Base-by-base conservation (phyloP, 2,329 filamentous ascomycete species). In the Thermothelomyces thermophilus region DNA sequence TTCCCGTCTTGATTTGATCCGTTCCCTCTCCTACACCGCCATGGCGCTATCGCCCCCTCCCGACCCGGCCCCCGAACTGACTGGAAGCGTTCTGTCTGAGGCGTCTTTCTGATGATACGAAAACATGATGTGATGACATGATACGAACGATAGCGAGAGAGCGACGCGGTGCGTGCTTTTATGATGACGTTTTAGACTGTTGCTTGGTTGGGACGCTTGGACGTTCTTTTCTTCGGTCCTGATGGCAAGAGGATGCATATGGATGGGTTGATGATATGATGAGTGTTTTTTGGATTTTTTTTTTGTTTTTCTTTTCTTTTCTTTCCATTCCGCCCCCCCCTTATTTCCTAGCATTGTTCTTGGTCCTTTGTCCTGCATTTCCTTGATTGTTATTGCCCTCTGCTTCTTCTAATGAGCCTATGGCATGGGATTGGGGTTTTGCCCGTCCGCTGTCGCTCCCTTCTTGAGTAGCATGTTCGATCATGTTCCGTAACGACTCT, bases 401-500 rank as follows among this genome's bases (percentile, higher is more conserved):
- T 37, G 39, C 31, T 35, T 37, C 22, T 13, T 44, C 20, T 40
- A 36, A 45, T 48, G 45, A 47, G 34, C 43, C 41, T 28, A 44
- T 48, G 50, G 40, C 41, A 34, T 48, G 49, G 22, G 19, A 26
- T 39, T 30, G 26, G 20, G 16, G 22, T 36, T 36, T 34, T 43
- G 17, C 24, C 11, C 4, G 41, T 24, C 19, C 30, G 28, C 41
- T 49, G 33, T 48, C 16, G 19, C 33, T 31, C 16, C 14, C 34
- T 41, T 34, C 17, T 17, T 30, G n/a, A 17, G 13, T 5, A 35
- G 33, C 33, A 35, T 9, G 26, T 17, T 41, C 44, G 41, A 43
- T 47, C 24, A 48, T 54, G 48, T 40, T 42, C n/a, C 28, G n/a
- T 52, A 35, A 52, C 46, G 50, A 52, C 36, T 7, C 34, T 51